A percentile compares a stretch with the other conserved stretches of the same genome.
These are phyloP conservation scores for Pholiota adiposa DNA, from an alignment of 1,284 basidiomycete species.

Conservation along the genomic window DNA sequence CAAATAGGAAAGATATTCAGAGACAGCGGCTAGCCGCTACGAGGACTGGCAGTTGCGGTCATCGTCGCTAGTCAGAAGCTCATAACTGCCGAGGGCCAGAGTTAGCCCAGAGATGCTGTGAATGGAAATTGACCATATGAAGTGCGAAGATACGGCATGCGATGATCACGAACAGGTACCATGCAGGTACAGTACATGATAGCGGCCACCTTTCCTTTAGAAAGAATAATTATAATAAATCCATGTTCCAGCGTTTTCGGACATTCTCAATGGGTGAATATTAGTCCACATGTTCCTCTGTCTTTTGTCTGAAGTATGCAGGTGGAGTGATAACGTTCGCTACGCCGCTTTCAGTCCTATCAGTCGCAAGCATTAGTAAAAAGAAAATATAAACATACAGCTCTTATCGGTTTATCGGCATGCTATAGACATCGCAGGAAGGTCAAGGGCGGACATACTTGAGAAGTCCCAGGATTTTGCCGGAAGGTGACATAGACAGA, in stretches of 20 bases:
- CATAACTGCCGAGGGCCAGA: background rate
- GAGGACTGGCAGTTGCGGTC: background rate
- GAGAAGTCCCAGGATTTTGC: background rate
- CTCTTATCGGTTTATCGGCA: background rate
- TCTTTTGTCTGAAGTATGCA: background rate
- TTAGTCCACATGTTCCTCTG: background rate
- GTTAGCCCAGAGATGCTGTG: background rate
- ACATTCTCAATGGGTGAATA: background rate
- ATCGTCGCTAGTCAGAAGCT: background rate
- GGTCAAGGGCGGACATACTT: background rate
- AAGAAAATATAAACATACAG: background rate
- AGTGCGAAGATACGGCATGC: background rate
- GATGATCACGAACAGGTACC: background rate
- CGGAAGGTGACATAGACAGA: background rate
- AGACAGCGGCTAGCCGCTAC: background rate
- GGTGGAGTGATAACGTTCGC: background rate
- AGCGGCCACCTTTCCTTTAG: background rate
- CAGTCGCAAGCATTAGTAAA: too few relatives aligned
- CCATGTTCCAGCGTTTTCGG: background rate
- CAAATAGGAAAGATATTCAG: background rate
- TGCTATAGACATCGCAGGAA: background rate
- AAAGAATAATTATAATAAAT: background rate
- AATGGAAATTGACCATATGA: constrained; percentile 2
- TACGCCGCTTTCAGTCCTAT: too few relatives aligned
- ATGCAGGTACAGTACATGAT: background rate